phyloP scores from a whole-genome alignment of 192 early-diverging fungal species.

The Backusella tarrabulga region DNA sequence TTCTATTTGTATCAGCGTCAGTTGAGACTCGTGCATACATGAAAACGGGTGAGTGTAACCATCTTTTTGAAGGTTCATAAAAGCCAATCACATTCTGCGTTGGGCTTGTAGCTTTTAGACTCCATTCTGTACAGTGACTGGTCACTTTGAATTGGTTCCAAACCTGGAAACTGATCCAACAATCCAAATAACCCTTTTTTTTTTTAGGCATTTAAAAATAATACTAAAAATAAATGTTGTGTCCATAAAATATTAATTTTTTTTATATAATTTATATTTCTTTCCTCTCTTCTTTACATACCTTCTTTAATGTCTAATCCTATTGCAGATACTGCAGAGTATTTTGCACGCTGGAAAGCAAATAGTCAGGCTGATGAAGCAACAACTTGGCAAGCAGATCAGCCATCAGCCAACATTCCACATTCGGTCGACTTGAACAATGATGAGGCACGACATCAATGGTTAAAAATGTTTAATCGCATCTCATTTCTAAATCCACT shows the following conservation, averaged over 20 bases:
- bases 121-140: slow-evolving; percentile 1
- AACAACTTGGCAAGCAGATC: not conserved
- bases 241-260: slow-evolving; percentile 1
- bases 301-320: slow-evolving; percentile 28
- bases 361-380: not conserved
- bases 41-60: not conserved
- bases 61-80: not conserved
- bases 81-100: not conserved
- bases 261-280: slow-evolving; percentile 6
- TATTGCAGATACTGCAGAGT: slow-evolving; percentile 29
- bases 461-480: not conserved
- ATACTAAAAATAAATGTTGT: slow-evolving; percentile 16
- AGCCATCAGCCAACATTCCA: not conserved
- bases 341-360: slow-evolving; percentile 20
- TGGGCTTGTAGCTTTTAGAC: not conserved
- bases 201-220: slow-evolving; percentile 9
- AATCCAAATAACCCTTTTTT: not conserved
- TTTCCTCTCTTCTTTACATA: not conserved
- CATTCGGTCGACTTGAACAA: not conserved
- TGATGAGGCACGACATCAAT: slow-evolving; percentile 11
- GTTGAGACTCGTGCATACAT: not conserved
- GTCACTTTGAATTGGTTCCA: not conserved
- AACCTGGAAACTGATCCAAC: not conserved
- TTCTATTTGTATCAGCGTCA: not conserved
- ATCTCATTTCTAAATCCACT: slow-evolving; percentile 18